A percentile compares a stretch with the other conserved stretches of the same genome.
Conservation (phyloP, 805 yeast genomes). For the Candida corydali region DNA sequence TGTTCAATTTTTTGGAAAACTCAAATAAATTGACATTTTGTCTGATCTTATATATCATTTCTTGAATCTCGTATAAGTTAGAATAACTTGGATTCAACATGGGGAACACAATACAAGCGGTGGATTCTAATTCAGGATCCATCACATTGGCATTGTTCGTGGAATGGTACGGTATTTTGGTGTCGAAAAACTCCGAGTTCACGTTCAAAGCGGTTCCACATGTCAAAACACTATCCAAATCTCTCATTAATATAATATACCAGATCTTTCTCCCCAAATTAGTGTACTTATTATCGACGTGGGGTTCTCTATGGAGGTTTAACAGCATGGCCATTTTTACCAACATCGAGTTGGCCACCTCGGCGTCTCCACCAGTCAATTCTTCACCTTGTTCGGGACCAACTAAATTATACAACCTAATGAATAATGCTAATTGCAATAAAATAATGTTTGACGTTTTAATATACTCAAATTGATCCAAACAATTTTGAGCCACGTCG, state of each 20-base stretch:
- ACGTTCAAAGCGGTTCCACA: slow-evolving; percentile 31
- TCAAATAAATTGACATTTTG: slow-evolving; percentile 1
- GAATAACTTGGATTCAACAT: not conserved
- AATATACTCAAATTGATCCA: slow-evolving; percentile 29
- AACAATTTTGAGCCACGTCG: slow-evolving; percentile 31
- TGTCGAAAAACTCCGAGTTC: slow-evolving; percentile 30
- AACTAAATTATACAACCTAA: slow-evolving; percentile 47
- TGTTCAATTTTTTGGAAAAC: not conserved
- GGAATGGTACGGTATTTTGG: slow-evolving; percentile 29
- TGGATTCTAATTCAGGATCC: not conserved
- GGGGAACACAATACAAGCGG: not conserved
- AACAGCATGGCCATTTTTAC: slow-evolving; percentile 36
- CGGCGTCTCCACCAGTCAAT: slow-evolving; percentile 36
- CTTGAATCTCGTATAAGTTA: slow-evolving; percentile 14
- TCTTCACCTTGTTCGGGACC: slow-evolving; percentile 41
- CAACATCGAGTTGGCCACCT: slow-evolving; percentile 21
- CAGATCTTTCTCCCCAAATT: slow-evolving; percentile 27
- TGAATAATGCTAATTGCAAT: slow-evolving; percentile 49
- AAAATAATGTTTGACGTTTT: slow-evolving; percentile 44
- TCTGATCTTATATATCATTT: slow-evolving; percentile 2
- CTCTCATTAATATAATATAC: slow-evolving; percentile 27
- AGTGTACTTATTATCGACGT: slow-evolving; percentile 15
- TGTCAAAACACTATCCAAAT: slow-evolving; percentile 25
- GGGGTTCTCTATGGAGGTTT: slow-evolving; percentile 40
- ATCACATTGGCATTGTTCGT: slow-evolving; percentile 31